phyloP scores from a whole-genome alignment of 225 moss, liverwort and hornwort genomes.

The Polytrichum commune region DNA sequence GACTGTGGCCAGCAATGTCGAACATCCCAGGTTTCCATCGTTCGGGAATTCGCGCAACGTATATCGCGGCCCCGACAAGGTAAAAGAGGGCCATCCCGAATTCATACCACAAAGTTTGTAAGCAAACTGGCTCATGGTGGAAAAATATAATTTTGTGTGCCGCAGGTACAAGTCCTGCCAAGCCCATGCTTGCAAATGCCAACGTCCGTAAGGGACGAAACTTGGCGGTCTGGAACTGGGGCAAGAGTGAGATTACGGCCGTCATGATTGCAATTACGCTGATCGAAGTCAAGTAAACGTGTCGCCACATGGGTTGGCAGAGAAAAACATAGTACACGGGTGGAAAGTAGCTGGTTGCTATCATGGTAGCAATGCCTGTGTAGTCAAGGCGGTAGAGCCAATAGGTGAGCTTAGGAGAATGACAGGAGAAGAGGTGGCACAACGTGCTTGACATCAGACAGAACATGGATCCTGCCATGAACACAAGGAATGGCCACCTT shows the following conservation, averaged over 20 bases:
- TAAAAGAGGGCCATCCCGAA: conserved; percentile 79
- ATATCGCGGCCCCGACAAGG: conserved; percentile 66
- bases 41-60: conserved; percentile 79
- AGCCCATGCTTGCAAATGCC: conserved; percentile 83
- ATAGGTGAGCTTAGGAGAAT: conserved; percentile 67
- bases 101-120: conserved; percentile 77
- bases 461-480: conserved; percentile 88
- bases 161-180: conserved; percentile 79
- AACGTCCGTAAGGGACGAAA: conserved; percentile 69
- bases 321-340: conserved; percentile 92
- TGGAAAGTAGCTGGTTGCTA: conserved; percentile 93
- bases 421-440: conserved; percentile 91
- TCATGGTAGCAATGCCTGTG: conserved; percentile 93
- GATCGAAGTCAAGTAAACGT: conserved; percentile 72
- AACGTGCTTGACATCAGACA: conserved; percentile 82
- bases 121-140: conserved; percentile 59
- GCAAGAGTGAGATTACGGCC: conserved; percentile 58
- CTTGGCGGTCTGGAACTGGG: conserved; percentile 76
- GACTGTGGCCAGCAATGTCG: conserved; percentile 93
- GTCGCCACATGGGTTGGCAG: conserved; percentile 82
- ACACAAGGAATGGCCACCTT: conserved; percentile 79
- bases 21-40: conserved; percentile 90
- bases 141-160: conserved; percentile 80
- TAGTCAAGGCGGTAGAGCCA: conserved; percentile 89
- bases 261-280: conserved; percentile 59